Base-by-base conservation (phyloP, 179 eudicot genomes). In the Patellifolia procumbens region DNA sequence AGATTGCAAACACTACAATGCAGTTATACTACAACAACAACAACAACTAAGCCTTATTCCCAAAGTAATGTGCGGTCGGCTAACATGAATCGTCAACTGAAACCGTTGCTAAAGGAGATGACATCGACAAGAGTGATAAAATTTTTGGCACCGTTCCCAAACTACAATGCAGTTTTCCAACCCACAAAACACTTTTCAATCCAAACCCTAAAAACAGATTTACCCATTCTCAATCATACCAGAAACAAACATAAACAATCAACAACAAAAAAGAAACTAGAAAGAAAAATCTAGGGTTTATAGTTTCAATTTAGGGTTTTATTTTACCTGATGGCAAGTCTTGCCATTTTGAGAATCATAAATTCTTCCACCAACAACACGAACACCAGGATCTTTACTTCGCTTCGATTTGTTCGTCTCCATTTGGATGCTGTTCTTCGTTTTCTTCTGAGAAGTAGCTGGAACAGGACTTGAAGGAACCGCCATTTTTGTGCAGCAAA, bases 281-380 rank as follows among this genome's bases (percentile, higher is more conserved):
- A 43, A n/a, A 45, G n/a, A 48, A 17, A 9, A 31, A 43, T 7
- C 15, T 17, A 6, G 15, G 32, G 53, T 17, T 59, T 22, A 24
- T 1, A 24, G 15, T 17, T 13, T 51, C n/a, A n/a, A n/a, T n/a
- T n/a, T n/a, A n/a, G n/a, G n/a, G n/a, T n/a, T n/a, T n/a, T n/a
- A n/a, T n/a, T 35, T 56, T 78, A 93, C 98, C 94, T 93, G 98
- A 77, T 93, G 98, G 46, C 98, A 93, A 66, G 90, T 85, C 58
- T 83, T 88, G 17, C 88, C 91, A 60, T 86, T 85, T 7, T 77
- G 34, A 34, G 97, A 84, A 80, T 85, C 90, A 31, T 86, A 85
- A n/a, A 87, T 88, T 13, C 89, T 68, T 26, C 84, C 88, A 42
- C 81, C 81, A 17, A 82, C 66, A 7, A 85, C 79, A 26, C 91